Percentiles rank a stretch among this genome's conserved stretches.
Conservation (phyloP, 208 protist genomes). For the Naegleria fowleri region DNA sequence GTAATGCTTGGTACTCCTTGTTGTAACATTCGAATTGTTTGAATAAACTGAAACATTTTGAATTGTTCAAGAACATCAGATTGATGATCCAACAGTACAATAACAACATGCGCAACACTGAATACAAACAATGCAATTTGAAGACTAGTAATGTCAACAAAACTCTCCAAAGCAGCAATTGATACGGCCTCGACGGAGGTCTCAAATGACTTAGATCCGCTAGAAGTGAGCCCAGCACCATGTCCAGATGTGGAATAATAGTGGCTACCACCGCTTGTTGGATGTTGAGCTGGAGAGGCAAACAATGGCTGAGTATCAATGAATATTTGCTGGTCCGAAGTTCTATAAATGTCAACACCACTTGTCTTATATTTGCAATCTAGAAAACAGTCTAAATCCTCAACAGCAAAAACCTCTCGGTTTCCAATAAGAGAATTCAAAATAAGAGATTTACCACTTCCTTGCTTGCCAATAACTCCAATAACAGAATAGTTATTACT, state of each 20-base stretch:
- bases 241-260: no score
- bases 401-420: background rate
- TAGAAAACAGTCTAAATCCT: background rate
- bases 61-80: background rate
- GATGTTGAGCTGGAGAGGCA: background rate
- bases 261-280: background rate
- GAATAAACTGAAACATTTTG: slow-evolving; percentile 6
- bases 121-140: background rate
- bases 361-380: background rate
- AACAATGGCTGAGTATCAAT: background rate
- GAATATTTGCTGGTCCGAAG: background rate
- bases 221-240: background rate
- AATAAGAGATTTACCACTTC: background rate
- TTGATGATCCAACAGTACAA: background rate
- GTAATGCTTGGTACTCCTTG: background rate
- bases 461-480: slow-evolving; percentile 4
- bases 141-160: background rate
- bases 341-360: background rate
- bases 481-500: background rate
- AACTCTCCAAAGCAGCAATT: background rate
- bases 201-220: background rate
- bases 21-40: slow-evolving; percentile 13
- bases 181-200: background rate
- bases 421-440: background rate
- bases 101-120: background rate